Percentiles rank a stretch among this genome's conserved stretches.
Conservation (phyloP, 2,329 filamentous ascomycete genomes). For the Emydomyces testavorans region DNA sequence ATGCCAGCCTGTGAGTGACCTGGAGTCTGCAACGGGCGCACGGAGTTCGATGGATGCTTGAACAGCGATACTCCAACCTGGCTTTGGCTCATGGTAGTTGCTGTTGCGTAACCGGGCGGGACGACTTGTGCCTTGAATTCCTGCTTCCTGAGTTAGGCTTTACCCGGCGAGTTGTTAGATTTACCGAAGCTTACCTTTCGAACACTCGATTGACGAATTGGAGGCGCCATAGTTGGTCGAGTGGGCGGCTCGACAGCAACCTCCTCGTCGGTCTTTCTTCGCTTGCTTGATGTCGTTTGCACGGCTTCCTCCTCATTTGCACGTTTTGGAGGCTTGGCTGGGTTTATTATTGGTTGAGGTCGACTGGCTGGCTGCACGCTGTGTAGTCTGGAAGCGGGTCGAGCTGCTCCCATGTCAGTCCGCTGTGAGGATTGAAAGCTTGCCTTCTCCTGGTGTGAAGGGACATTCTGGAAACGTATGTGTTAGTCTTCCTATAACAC, state of each 20-base stretch:
- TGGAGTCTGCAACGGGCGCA: conserved; percentile 42
- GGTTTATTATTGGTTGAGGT: conserved; percentile 50
- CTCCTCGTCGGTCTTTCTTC: conserved; percentile 65
- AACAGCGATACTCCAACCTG: conserved; percentile 27
- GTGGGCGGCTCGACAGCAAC: conserved; percentile 51
- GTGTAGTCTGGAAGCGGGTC: conserved; percentile 41
- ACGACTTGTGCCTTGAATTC: conserved; percentile 33
- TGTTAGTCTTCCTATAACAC: conserved; percentile 7
- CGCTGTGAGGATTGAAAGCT: conserved; percentile 27
- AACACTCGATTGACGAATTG: conserved; percentile 67
- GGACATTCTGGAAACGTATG: conserved; percentile 18
- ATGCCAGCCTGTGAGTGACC: conserved; percentile 49
- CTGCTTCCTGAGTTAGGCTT: conserved; percentile 17
- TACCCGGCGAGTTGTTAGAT: conserved; percentile 26
- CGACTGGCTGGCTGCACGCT: conserved; percentile 47
- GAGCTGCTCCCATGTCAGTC: conserved; percentile 39
- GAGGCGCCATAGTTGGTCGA: conserved; percentile 64
- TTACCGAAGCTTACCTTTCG: conserved; percentile 48
- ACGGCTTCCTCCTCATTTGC: conserved; percentile 51
- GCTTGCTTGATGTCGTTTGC: conserved; percentile 62
- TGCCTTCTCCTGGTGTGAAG: conserved; percentile 23
- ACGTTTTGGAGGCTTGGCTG: conserved; percentile 65
- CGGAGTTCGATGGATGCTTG: conserved; percentile 21
- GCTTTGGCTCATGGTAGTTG: conserved; percentile 19
- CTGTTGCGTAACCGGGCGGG: conserved; percentile 28